Base-by-base conservation (phyloP, 2,329 filamentous ascomycete genomes). In the Diaporthe nobilis region DNA sequence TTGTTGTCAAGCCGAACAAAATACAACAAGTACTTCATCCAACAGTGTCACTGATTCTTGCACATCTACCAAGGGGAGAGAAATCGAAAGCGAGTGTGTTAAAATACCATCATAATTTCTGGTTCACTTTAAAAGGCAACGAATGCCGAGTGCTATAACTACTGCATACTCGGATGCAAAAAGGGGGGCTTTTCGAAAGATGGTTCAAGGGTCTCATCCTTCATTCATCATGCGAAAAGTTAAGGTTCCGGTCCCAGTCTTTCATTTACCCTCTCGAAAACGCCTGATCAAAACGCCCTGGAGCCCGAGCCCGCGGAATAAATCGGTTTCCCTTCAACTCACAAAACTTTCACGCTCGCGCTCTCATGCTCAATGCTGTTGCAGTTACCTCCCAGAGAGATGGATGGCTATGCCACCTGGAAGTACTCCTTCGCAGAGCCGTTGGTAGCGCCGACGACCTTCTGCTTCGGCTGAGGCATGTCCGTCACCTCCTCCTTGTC, bases 401-500 rank as follows among this genome's bases (percentile, higher is more conserved):
- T 44, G 39, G 39, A 9, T 17, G 31, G 31, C 47, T 39, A 70
- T 15, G 65, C 20, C 34, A 55, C 65, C 47, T 70, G 65, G 47
- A 70, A 53, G 25, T 39, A 42, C n/a, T 70, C 65, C 65, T 55
- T 58, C 28, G 53, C 53, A 20, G 68, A 44, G 39, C 39, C 53
- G 28, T 60, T 47, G 39, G 25, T 8, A 10, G 25, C 68, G 22
- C 4, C 22, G 12, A 5, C 22, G 25, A 17, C 63, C 68, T 49
- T 60, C 34, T 60, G 51, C 39, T 72, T 71, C 10, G 80, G 77
- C 73, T 80, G 81, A 7, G 82, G 82, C 55, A 75, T 75, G 77
- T 83, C 81, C 17, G 80, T 81, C 34, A 85, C 79, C 20, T 81
- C 81, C 80, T 87, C 86, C 78, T 85, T 83, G 78, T 91, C 89